phyloP scores from a whole-genome alignment of 1,284 basidiomycete species.

The Rhodotorula glutinis region DNA sequence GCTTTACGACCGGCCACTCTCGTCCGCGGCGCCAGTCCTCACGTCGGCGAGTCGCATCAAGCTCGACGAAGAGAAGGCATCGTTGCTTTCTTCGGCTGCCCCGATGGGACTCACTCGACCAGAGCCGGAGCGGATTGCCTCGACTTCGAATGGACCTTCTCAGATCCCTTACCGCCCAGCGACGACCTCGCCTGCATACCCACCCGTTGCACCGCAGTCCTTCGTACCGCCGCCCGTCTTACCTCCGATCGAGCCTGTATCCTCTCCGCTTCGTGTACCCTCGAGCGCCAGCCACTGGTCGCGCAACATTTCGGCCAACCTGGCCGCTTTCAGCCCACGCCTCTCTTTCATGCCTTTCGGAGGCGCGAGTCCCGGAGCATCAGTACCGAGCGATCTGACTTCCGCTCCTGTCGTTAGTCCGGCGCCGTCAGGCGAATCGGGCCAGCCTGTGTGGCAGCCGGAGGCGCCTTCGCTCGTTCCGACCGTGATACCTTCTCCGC shows the following conservation, averaged over 20 bases:
- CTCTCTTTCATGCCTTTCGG: slow-evolving; percentile 26
- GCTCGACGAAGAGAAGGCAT: neutral
- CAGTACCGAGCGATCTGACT: no score
- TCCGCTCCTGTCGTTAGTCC: neutral
- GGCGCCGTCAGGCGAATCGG: neutral
- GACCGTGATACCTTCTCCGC: slow-evolving; percentile 2
- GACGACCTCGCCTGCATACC: neutral
- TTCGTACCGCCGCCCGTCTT: neutral
- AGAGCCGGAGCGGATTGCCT: no score
- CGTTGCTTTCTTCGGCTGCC: neutral
- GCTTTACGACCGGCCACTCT: neutral
- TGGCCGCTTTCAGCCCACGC: slow-evolving; percentile 5
- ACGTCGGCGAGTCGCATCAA: neutral
- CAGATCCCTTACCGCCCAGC: neutral
- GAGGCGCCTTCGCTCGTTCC: neutral
- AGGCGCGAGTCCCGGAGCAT: neutral
- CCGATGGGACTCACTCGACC: neutral
- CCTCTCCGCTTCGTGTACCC: neutral
- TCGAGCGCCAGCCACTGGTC: neutral
- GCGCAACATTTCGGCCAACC: no score
- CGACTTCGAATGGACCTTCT: neutral
- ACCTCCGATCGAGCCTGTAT: neutral
- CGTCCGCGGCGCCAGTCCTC: neutral
- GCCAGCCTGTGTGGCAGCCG: neutral
- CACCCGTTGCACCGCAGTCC: neutral